Conservation (phyloP, 345 rosid genomes). For the Mangifera indica region DNA sequence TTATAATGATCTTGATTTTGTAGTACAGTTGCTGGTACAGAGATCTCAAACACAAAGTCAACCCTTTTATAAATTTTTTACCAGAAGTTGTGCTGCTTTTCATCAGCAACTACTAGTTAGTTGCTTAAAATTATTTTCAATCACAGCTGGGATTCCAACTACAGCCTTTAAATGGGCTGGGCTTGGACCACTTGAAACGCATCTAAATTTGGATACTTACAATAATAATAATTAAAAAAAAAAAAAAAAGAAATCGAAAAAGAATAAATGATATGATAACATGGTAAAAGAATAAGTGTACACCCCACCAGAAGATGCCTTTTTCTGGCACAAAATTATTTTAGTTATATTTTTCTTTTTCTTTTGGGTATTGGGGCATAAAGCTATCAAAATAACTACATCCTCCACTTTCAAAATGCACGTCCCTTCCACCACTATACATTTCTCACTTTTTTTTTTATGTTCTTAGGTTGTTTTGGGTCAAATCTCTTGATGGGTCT, state of each 20-base stretch:
- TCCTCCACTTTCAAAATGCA: slow-evolving; percentile 29
- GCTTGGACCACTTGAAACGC: slow-evolving; percentile 30
- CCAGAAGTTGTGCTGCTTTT: not conserved
- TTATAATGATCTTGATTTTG: not conserved
- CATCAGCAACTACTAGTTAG: not conserved
- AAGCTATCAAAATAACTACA: slow-evolving; percentile 21
- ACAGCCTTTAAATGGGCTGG: slow-evolving; percentile 29
- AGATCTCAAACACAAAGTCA: not conserved
- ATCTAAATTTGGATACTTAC: not conserved
- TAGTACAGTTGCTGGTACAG: not conserved
- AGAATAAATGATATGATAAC: not conserved
- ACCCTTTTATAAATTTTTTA: not conserved
- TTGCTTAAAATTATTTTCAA: not conserved
- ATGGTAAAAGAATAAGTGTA: slow-evolving; percentile 23
- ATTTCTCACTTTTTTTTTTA: not conserved
- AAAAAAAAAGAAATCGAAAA: too few relatives aligned
- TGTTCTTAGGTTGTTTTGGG: not conserved
- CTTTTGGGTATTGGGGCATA: slow-evolving; percentile 13
- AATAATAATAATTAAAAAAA: not conserved
- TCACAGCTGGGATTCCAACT: slow-evolving; percentile 19
- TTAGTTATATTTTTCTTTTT: not conserved
- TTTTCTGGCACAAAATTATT: not conserved
- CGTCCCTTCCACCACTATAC: slow-evolving; percentile 24
- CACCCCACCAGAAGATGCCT: slow-evolving; percentile 17
- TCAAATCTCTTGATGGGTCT: slow-evolving; percentile 29